Evolutionary conservation across 495 filamentous ascomycete species (phyloP), one percentile per base, ranked within the genome.

Genomic region (Penicillium egyptiacum): DNA sequence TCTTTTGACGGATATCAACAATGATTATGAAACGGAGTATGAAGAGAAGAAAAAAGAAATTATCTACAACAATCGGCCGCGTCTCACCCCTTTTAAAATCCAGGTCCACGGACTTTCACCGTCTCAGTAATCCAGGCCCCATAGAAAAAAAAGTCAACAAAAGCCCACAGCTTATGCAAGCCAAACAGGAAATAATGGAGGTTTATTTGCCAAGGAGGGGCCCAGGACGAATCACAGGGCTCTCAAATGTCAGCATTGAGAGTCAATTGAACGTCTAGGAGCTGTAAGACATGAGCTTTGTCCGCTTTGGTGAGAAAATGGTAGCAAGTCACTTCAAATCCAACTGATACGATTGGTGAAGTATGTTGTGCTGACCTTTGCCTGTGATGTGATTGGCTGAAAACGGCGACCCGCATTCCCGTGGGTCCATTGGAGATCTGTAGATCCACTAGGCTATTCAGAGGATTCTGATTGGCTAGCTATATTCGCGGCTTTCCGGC

Each of bases 241-340:
- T 1, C 9, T 2, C 28, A 66, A 66, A 59, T 28, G 65, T 66
- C 62, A 68, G 65, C 65, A 31, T 42, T 10, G 16, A 8, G 14
- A 23, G n/a, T 33, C 35, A 16, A 39, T 17, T 39, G 44, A 26
- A 41, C 8, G 22, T 26, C 22, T 25, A 30, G 50, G 20, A 25
- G 10, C 20, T 20, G 49, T 9, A 40, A 17, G 26, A 10, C 7
- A n/a, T 31, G 10, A 31, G 17, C 9, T 30, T 40, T 28, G 16
- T 16, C 23, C 42, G 23, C 5, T 23, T 16, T 28, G 33, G 6
- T 9, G 25, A 37, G 17, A 17, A 37, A 26, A 25, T 33, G 39
- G 37, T 28, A 22, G 26, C 46, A 26, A 19, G 59, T 28, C 31
- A 58, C 33, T 17, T 19, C 39, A 56, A 57, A 60, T 63, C 23